A percentile compares a stretch with the other conserved stretches of the same genome.
phyloP scores from a whole-genome alignment of 805 yeast genomes.

The Candida nanaspora region DNA sequence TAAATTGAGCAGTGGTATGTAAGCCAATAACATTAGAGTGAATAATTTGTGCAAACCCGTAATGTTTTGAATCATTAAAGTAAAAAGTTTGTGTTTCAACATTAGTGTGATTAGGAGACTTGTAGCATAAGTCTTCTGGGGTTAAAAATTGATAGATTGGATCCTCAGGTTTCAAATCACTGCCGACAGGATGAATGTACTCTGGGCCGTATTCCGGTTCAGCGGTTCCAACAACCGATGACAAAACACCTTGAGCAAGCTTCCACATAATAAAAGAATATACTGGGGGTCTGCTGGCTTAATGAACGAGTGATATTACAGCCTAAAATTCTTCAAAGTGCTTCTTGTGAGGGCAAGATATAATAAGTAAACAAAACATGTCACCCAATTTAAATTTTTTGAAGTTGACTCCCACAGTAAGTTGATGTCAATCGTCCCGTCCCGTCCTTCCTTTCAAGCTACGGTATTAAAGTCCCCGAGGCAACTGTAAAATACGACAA shows the following conservation, averaged over 20 bases:
- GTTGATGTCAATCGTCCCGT: too few relatives aligned
- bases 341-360: too few relatives aligned
- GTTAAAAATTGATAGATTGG: slow-evolving; percentile 56
- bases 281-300: too few relatives aligned
- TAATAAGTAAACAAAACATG: too few relatives aligned
- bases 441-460: too few relatives aligned
- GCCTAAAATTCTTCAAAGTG: too few relatives aligned
- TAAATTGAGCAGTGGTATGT: slow-evolving; percentile 88
- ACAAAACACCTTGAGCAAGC: slow-evolving; percentile 31
- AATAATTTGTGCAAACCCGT: slow-evolving; percentile 90
- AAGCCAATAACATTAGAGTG: slow-evolving; percentile 89
- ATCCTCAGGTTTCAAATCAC: slow-evolving; percentile 45
- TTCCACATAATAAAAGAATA: slow-evolving; percentile 22
- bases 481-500: too few relatives aligned
- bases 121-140: slow-evolving; percentile 69
- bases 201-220: slow-evolving; percentile 96
- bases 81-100: slow-evolving; percentile 96
- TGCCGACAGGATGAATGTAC: slow-evolving; percentile 72
- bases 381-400: too few relatives aligned
- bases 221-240: slow-evolving; percentile 95
- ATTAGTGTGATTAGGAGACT: slow-evolving; percentile 68
- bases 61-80: slow-evolving; percentile 56
- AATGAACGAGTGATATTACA: too few relatives aligned
- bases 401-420: too few relatives aligned
- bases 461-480: too few relatives aligned